phyloP scores from a whole-genome alignment of 306 rosid species.

The Urtica urens region DNA sequence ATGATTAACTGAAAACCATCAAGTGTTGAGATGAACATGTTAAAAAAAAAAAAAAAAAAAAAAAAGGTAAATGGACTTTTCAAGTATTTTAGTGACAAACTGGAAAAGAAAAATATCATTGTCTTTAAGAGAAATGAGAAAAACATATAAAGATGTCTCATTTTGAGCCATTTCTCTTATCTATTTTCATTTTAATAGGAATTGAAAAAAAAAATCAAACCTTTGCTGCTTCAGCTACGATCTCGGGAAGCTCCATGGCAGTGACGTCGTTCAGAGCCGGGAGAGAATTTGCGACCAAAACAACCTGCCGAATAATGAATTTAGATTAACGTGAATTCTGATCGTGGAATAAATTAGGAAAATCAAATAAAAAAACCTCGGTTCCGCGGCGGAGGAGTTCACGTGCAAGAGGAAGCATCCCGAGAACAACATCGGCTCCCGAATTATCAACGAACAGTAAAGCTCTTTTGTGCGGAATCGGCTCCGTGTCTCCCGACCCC shows the following conservation, averaged over 20 bases:
- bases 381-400: conserved; percentile 95
- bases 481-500: conserved; percentile 46
- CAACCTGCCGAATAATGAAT: conserved; percentile 48
- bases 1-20: too few species aligned
- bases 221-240: conserved; percentile 98
- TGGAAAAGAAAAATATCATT: too few species aligned
- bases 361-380: conserved; percentile 37
- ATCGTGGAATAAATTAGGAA: too few species aligned
- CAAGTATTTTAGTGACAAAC: too few species aligned
- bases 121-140: neutral
- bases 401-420: conserved; percentile 98
- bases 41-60: too few species aligned
- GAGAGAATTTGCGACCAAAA: conserved; percentile 87
- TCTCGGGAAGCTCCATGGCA: conserved; percentile 95
- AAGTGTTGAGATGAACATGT: too few species aligned
- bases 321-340: neutral
- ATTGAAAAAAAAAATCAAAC: too few species aligned
- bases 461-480: conserved; percentile 65
- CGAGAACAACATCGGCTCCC: conserved; percentile 92
- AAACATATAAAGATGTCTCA: too few species aligned
- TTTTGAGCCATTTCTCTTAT: too few species aligned
- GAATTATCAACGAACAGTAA: conserved; percentile 90
- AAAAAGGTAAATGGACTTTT: conserved; percentile 25
- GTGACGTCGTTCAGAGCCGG: conserved; percentile 94
- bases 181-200: too few species aligned